These are phyloP conservation scores for Pyricularia grisea DNA, from an alignment of 2,329 filamentous ascomycete genomes.

Conservation along the genomic window DNA sequence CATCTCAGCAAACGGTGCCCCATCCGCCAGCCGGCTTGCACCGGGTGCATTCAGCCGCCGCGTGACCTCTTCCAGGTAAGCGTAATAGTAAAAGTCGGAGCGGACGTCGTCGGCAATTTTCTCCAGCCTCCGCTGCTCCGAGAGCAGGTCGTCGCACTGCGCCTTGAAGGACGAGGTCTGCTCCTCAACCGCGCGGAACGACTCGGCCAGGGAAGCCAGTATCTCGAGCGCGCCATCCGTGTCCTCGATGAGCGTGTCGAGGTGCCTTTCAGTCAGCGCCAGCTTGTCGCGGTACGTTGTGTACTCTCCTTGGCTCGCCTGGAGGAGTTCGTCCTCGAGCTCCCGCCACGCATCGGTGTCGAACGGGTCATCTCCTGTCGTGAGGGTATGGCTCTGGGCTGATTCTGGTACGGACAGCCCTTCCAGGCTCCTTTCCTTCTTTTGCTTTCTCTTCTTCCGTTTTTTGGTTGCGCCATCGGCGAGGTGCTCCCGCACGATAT, in stretches of 20 bases:
- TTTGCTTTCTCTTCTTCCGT: constrained; percentile 23
- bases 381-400: not conserved
- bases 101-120: constrained; percentile 75
- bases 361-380: constrained; percentile 6
- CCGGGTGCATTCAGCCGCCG: constrained; percentile 86
- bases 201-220: constrained; percentile 69
- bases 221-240: constrained; percentile 68
- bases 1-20: constrained; percentile 80
- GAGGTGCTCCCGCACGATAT: constrained; percentile 48
- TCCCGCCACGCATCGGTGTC: constrained; percentile 29
- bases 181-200: constrained; percentile 77
- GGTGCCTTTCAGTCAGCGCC: constrained; percentile 65
- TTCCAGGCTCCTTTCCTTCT: constrained; percentile 33
- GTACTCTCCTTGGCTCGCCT: constrained; percentile 80
- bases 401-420: constrained; percentile 34
- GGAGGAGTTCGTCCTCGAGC: constrained; percentile 59
- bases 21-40: constrained; percentile 75
- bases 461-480: constrained; percentile 39
- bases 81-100: constrained; percentile 88
- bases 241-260: constrained; percentile 69
- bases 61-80: constrained; percentile 85
- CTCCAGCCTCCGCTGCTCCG: constrained; percentile 71
- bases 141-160: constrained; percentile 80
- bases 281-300: constrained; percentile 79
- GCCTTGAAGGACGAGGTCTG: constrained; percentile 91